Base-by-base conservation (phyloP, 2,329 filamentous ascomycete genomes). In the Phialocephala subalpina region DNA sequence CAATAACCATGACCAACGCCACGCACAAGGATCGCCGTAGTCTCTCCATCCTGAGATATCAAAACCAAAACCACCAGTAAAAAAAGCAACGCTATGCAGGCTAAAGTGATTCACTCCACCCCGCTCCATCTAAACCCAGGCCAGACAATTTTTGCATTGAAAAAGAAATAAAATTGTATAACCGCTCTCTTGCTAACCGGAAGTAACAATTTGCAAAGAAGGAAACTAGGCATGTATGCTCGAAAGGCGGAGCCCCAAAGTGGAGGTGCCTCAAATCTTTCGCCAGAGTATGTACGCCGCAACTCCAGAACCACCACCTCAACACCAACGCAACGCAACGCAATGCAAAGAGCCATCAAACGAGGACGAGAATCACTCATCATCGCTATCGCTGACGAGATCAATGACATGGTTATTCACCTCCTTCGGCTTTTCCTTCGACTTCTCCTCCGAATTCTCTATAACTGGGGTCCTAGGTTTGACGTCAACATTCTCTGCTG, bases 321-420 rank as follows among this genome's bases (percentile, higher is more conserved):
- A 49, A 49, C 1, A 8, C 45, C 20, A 49, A 12, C 45, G 4
- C n/a, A 49, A 7, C 45, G 45, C 22, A 49, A 22, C 20, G n/a
- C 45, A 47, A n/a, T n/a, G 42, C 42, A n/a, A 47, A 47, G 42
- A n/a, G 18, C n/a, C n/a, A n/a, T n/a, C n/a, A n/a, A 27, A 25
- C 49, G 12, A 16, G 3, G 20, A 22, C 18, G 16, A 29, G 12
- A 52, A 9, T 53, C 25, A 53, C 25, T 53, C 49, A 22, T 25
- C 29, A 33, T 53, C 49, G 49, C 49, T 53, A 33, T 53, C 49
- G 49, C 49, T 53, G n/a, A 27, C 22, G 9, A 53, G 49, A 53
- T 53, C 27, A 18, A 29, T 18, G 25, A 53, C 11, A 16, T 53
- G 3, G 12, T 33, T 33, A 22, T 29, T 18, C 38, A 6, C 14